Percentiles rank a stretch among this genome's conserved stretches.
Conservation (phyloP, 2,329 filamentous ascomycete species). For the Sordariomycetes sp. region DNA sequence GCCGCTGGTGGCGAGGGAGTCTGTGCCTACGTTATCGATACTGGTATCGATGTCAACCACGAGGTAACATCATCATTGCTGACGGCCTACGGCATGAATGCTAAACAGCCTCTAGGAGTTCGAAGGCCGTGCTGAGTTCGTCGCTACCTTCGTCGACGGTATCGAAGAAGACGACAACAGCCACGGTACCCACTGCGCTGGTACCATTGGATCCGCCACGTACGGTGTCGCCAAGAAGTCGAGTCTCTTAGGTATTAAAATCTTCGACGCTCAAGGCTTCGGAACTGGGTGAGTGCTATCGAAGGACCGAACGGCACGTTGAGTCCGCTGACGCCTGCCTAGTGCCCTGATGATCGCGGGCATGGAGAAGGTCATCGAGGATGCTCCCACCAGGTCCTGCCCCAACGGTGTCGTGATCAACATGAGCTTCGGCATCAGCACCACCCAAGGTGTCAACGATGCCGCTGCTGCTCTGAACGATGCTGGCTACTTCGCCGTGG, state of each 20-base stretch:
- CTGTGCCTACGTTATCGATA: constrained; percentile 31
- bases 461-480: constrained; percentile 35
- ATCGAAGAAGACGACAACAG: constrained; percentile 39
- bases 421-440: constrained; percentile 46
- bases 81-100: not conserved
- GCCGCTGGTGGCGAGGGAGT: constrained; percentile 20
- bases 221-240: constrained; percentile 49
- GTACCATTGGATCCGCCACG: constrained; percentile 25
- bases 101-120: constrained; percentile 14
- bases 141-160: constrained; percentile 18
- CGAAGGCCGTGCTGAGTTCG: constrained; percentile 23
- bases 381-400: constrained; percentile 24
- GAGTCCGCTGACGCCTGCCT: too few species aligned
- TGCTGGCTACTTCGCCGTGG: constrained; percentile 41
- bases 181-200: constrained; percentile 43
- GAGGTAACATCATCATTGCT: constrained; percentile 11
- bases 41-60: constrained; percentile 23
- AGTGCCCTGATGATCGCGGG: constrained; percentile 32
- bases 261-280: constrained; percentile 27
- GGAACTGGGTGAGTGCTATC: constrained; percentile 10
- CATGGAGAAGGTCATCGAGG: constrained; percentile 36
- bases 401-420: constrained; percentile 32
- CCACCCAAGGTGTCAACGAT: constrained; percentile 36
- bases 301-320: too few species aligned
- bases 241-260: constrained; percentile 42